Evolutionary conservation across 768 basidiomycete species (phyloP).

Genomic region (Mycena haematopus): DNA sequence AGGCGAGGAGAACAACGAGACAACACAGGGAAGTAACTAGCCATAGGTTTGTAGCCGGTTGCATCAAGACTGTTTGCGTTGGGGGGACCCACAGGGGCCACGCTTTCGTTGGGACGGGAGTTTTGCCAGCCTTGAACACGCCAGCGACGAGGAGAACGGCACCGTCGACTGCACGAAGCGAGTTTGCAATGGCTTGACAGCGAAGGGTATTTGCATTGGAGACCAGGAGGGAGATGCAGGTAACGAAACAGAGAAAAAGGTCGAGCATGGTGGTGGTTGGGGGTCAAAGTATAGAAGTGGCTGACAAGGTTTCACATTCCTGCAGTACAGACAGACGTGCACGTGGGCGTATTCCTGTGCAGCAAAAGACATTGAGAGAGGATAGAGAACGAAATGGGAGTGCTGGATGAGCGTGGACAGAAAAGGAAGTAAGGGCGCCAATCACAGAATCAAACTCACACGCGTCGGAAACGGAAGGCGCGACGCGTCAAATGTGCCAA

Average conservation of each 20-base stretch:
- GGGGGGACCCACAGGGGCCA: not conserved
- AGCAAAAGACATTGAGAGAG: not conserved
- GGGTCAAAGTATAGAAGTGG: not conserved
- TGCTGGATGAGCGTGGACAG: constrained; percentile 7
- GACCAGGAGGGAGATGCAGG: not conserved
- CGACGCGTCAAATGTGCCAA: no score
- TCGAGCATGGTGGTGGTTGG: constrained; percentile 1
- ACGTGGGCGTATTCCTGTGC: not conserved
- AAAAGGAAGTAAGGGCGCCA: constrained; percentile 1
- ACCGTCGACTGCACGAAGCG: not conserved
- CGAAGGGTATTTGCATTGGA: not conserved
- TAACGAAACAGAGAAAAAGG: not conserved
- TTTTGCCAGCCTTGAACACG: not conserved
- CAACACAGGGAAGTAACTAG: not conserved
- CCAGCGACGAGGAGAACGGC: not conserved
- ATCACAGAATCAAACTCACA: not conserved
- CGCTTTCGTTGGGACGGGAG: not conserved
- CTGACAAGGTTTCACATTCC: constrained; percentile 1
- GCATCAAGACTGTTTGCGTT: not conserved
- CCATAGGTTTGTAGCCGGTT: not conserved
- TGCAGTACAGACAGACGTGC: not conserved
- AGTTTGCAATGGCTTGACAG: not conserved
- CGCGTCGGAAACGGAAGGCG: no score
- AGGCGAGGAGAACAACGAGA: not conserved
- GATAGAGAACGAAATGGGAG: not conserved